Evolutionary conservation across 371 early-diverging fungal genomes (phyloP).

Genomic region (Mortierella sp.): DNA sequence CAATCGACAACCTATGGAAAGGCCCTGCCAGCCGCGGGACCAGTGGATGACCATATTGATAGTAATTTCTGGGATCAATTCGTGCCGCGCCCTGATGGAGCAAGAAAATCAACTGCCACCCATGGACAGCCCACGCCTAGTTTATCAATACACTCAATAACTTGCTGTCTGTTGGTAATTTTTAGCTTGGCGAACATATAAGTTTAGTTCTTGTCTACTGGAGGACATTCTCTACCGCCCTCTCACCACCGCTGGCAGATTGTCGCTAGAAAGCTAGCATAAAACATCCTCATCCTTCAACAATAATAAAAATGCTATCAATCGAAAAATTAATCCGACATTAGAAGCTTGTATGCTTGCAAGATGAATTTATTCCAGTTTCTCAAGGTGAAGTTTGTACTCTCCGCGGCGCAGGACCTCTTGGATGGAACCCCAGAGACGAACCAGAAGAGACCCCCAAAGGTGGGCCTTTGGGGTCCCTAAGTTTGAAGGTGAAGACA

Average conservation of each 20-base stretch:
- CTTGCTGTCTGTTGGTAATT: not conserved
- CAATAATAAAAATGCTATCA: no score
- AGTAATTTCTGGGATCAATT: slow-evolving; percentile 49
- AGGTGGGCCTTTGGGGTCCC: slow-evolving; percentile 20
- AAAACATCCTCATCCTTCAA: no score
- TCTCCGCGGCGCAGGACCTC: not conserved
- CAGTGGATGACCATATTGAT: slow-evolving; percentile 31
- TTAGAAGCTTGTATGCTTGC: no score
- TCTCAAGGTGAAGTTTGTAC: not conserved
- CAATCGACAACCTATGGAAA: slow-evolving; percentile 39
- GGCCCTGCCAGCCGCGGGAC: slow-evolving; percentile 42
- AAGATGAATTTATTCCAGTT: no score
- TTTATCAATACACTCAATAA: not conserved
- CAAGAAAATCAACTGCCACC: slow-evolving; percentile 2
- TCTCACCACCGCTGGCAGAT: not conserved
- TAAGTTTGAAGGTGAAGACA: slow-evolving; percentile 22
- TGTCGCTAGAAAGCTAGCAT: no score
- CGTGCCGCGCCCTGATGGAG: not conserved
- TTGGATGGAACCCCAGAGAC: slow-evolving; percentile 3
- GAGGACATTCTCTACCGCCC: not conserved
- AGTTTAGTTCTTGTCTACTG: no score
- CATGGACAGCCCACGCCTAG: not conserved
- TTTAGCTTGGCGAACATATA: not conserved
- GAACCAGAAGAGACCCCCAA: not conserved
- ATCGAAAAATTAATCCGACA: no score